These are phyloP conservation scores for Kwoniella dejecticola DNA, from an alignment of 768 basidiomycete genomes.

Conservation along the genomic window DNA sequence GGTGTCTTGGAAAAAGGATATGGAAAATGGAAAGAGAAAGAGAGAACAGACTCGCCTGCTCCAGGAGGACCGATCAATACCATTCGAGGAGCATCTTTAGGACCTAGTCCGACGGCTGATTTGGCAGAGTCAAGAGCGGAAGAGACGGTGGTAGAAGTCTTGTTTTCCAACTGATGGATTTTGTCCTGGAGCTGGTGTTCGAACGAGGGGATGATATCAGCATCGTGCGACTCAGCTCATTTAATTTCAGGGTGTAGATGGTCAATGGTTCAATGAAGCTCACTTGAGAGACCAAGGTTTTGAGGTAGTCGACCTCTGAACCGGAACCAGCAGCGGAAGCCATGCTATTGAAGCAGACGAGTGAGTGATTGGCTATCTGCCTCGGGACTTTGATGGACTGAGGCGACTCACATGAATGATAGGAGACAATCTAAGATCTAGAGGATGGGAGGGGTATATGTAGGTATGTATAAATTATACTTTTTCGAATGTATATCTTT, in stretches of 20 bases:
- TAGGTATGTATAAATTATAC: not conserved
- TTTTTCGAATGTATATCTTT: not conserved
- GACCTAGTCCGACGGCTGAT: conserved; percentile 56
- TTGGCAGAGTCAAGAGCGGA: conserved; percentile 58
- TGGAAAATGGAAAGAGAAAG: no score
- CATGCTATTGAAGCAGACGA: not conserved
- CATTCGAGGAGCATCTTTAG: conserved; percentile 72
- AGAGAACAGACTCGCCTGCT: conserved; percentile 66
- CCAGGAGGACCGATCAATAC: conserved; percentile 96
- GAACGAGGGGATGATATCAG: not conserved
- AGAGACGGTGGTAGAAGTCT: conserved; percentile 53
- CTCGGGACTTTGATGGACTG: no score
- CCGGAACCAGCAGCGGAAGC: conserved; percentile 35
- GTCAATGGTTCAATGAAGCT: no score
- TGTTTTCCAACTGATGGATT: conserved; percentile 75
- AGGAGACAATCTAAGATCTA: conserved; percentile 4
- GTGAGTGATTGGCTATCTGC: no score
- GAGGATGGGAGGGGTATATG: not conserved
- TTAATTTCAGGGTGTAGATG: no score
- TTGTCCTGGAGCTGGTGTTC: conserved; percentile 72
- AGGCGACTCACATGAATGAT: no score
- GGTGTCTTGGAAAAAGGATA: not conserved
- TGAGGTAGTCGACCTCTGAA: conserved; percentile 88
- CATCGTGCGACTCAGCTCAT: no score
- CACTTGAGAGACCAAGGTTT: conserved; percentile 77